Evolutionary conservation across 1,284 basidiomycete genomes (phyloP).

Genomic region (Pulveroboletus sp.): DNA sequence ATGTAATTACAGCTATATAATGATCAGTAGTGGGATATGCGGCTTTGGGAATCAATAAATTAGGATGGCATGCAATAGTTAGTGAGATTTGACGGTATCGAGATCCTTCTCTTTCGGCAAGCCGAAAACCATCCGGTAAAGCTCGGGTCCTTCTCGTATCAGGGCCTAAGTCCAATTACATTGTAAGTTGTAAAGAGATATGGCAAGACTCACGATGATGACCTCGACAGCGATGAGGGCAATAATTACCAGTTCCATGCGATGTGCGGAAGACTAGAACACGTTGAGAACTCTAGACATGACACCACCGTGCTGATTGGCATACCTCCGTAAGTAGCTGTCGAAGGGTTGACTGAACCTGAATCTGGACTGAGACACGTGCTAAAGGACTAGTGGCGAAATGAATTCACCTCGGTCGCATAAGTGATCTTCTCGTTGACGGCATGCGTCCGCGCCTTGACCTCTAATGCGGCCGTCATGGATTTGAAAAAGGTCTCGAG

Average conservation of each 20-base stretch:
- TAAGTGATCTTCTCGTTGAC: slow-evolving; percentile 94
- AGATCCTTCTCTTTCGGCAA: slow-evolving; percentile 15
- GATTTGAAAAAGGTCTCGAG: slow-evolving; percentile 88
- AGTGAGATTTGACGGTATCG: slow-evolving; percentile 8
- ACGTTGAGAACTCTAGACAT: background rate
- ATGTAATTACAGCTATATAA: slow-evolving; percentile 5
- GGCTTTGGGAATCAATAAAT: slow-evolving; percentile 3
- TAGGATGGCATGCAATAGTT: background rate
- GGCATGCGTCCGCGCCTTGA: slow-evolving; percentile 74
- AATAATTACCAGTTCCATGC: slow-evolving; percentile 92
- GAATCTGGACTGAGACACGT: slow-evolving; percentile 8
- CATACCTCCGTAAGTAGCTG: slow-evolving; percentile 77
- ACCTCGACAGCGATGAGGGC: slow-evolving; percentile 89
- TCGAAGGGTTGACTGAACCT: slow-evolving; percentile 73
- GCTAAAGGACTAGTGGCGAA: slow-evolving; percentile 3
- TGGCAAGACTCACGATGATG: slow-evolving; percentile 63
- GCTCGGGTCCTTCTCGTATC: slow-evolving; percentile 37
- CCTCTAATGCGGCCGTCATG: slow-evolving; percentile 79
- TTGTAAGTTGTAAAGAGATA: slow-evolving; percentile 27
- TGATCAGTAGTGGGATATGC: slow-evolving; percentile 12
- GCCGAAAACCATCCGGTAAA: slow-evolving; percentile 33
- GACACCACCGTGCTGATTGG: background rate
- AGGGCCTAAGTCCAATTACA: slow-evolving; percentile 44
- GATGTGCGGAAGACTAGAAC: slow-evolving; percentile 75
- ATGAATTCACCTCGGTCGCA: slow-evolving; percentile 69